Conservation (phyloP, 2,329 filamentous ascomycete species). For the Colletotrichum sp. region DNA sequence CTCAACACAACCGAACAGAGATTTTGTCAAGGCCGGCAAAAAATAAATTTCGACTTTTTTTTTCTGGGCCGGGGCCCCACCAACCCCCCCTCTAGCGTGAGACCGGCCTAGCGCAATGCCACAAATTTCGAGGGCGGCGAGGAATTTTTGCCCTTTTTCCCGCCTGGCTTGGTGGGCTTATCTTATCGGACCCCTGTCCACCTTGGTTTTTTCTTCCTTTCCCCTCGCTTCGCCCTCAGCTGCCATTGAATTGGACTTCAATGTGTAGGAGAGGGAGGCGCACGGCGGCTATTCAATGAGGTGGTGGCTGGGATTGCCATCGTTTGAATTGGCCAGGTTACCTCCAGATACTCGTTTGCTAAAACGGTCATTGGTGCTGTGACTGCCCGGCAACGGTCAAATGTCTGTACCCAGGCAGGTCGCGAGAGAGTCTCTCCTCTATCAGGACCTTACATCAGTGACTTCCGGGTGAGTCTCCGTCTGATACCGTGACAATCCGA, state of each 20-base stretch:
- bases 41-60: conserved; percentile 25
- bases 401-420: not conserved
- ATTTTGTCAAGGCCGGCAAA: conserved; percentile 21
- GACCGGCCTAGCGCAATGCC: conserved; percentile 10
- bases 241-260: not conserved
- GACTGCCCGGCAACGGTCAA: not conserved
- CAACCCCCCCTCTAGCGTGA: conserved; percentile 15
- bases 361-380: not conserved
- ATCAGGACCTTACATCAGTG: not conserved
- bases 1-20: conserved; percentile 12
- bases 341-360: not conserved
- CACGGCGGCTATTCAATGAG: not conserved
- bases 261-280: not conserved
- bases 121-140: conserved; percentile 16
- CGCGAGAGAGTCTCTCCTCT: not conserved
- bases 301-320: not conserved
- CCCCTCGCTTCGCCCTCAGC: not conserved
- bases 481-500: not conserved
- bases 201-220: not conserved
- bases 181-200: conserved; percentile 15
- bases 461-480: not conserved
- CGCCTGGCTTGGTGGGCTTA: conserved; percentile 8
- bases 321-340: not conserved
- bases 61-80: conserved; percentile 18
- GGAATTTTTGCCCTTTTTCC: conserved; percentile 13